Base-by-base conservation (phyloP, 371 early-diverging fungal genomes). In the Actinomortierella wolfii region DNA sequence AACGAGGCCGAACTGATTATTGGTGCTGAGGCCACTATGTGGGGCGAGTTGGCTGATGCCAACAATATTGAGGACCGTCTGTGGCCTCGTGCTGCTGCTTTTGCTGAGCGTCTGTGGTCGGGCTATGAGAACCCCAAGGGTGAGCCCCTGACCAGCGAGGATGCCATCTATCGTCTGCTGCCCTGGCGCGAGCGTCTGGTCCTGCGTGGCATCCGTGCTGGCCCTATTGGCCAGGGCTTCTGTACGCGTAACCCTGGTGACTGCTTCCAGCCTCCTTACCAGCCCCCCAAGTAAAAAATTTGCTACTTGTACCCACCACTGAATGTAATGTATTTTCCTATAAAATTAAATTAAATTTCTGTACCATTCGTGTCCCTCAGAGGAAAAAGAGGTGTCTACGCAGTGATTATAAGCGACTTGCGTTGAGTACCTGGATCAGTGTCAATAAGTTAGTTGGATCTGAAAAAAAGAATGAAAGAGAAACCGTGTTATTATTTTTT, bases 31-130 rank as follows among this genome's bases (percentile, higher is more conserved):
- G 89, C 85, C 11, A 82, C 87, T 21, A 51, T 88, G 41, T 92
- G 92, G 93, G 71, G 85, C 11, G 92, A 92, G 64, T 89, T 90
- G 61, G 67, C 79, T 11, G 93, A 92, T 61, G 63, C 75, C 49
- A 78, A 76, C 20, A 80, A 82, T 40, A 62, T 91, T 17, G 91
- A 91, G 70, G 56, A 63, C 15, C 67, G 79, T 5, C 71, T 90
- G 34, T 92, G 92, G 90, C 91, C 91, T 29, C 87, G 91, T 43
- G 67, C 86, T 43, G 76, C 88, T 5, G 89, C 91, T 25, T 85
- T 85, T 61, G 89, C 90, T 13, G 92, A 92, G 69, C 70, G 86
- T 23, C 80, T 83, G 45, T 92, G 92, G 92, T 83, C 88, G 7
- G 91, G 89, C 20, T 79, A 79, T 64, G 73, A 81, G 45, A 84